Evolutionary conservation across 495 filamentous ascomycete species (phyloP), one percentile per base, ranked within the genome.

Genomic region (Umbilicaria muhlenbergii): DNA sequence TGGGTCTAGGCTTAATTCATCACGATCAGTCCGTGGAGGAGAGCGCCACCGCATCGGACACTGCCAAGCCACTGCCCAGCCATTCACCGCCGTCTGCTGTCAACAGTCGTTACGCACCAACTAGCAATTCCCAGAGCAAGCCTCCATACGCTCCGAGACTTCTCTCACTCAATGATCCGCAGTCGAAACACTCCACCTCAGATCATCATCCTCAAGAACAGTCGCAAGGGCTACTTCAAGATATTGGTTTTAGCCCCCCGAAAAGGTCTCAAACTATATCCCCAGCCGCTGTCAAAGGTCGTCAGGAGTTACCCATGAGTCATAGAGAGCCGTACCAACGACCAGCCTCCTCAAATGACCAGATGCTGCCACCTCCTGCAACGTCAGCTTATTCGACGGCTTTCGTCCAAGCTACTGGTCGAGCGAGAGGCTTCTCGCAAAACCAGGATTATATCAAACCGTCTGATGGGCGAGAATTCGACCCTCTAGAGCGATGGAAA

Each of bases 201-300:
- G 63, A 61, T 49, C 60, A 78, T 61, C 50, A 60, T 24, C 52
- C 63, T 18, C 57, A 64, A 47, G 52, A 53, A 45, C 34, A 54
- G 44, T 50, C 56, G 47, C 46, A 54, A 48, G 57, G 60, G 34
- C 56, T 60, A 28, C 58, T 71, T 44, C 50, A 57, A 54, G 38
- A 50, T 32, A 53, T 64, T 61, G 38, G 52, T 11, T 52, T 60
- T 47, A 63, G 62, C 17, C 71, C 83, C 14, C 80, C 81, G 8
- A 73, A 73, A 39, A 73, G 87, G 41, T 83, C 88, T 12, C 81
- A 86, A 50, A 94, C 89, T 1, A 85, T 92, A 56, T 94, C 87
- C 15, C 89, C 91, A 6, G 75, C 78, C 31, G 61, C 66, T 7
- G 58, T 75, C 34, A 67, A 70, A 43, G 71, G 73, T 3, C 67